Evolutionary conservation across 192 early-diverging fungal genomes (phyloP), one percentile per base, ranked within the genome.

Genomic region (Gryganskiella cystojenkinii): DNA sequence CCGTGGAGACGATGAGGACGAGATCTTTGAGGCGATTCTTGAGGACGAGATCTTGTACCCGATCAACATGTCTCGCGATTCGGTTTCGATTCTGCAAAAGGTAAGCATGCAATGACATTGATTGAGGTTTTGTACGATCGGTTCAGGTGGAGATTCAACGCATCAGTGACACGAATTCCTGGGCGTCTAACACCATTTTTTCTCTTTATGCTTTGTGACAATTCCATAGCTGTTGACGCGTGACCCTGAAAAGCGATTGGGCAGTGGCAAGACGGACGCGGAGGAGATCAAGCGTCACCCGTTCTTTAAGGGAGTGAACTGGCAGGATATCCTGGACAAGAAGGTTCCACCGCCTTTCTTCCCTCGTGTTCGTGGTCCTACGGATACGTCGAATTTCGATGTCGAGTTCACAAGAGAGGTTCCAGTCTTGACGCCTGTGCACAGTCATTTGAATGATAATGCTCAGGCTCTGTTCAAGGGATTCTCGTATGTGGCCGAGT

Each of bases 341-440:
- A 84, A 89, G 62, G 90, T 95, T 10, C 83, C 93, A 5, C 94
- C 97, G n/a, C 95, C 96, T 8, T 99, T 93, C 80, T 90, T 89
- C 30, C 98, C 98, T 22, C 90, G 88, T 44, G 91, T 99, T 56
- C 92, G 94, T 65, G 80, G 86, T 30, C 89, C 93, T 44, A 90
- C 92, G 17, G 98, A 99, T 71, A 92, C 93, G 14, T 98, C 96
- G 40, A 99, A 99, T 90, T 99, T 99, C 92, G 98, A 99, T 71
- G 89, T 91, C 20, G 97, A 99, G 85, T 99, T 99, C 69, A 99
- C 98, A n/a, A 85, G 87, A 42, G 96, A 99, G 86, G 82, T 86
- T 55, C 96, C 98, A 2, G 94, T 95, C 0, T 72, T 99, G 56
- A 99, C 98, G 19, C 98, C 97, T 0, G 92, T 94, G 49, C 90